Conservation (phyloP, 2,329 filamentous ascomycete genomes). For the Ophiocordyceps polyrhachis-furcata region DNA sequence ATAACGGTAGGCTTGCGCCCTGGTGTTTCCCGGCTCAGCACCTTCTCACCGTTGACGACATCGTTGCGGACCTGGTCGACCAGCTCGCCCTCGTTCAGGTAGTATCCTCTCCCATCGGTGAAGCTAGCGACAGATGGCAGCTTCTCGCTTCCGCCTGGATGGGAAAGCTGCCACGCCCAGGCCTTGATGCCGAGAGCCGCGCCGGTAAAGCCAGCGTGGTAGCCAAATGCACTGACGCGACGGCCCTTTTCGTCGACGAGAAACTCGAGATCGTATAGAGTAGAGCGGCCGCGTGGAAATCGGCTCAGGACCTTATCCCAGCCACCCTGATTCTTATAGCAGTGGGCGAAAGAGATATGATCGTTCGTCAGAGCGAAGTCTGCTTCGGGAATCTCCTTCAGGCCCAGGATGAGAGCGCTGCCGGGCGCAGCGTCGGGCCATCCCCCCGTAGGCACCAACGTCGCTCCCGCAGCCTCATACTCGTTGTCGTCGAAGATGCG, state of each 20-base stretch:
- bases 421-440: constrained; percentile 51
- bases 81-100: constrained; percentile 49
- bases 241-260: constrained; percentile 53
- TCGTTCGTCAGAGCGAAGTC: constrained; percentile 25
- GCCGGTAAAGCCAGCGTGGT: constrained; percentile 59
- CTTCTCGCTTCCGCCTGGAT: constrained; percentile 38
- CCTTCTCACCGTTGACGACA: constrained; percentile 51
- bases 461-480: constrained; percentile 43
- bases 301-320: constrained; percentile 68
- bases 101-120: constrained; percentile 36
- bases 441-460: constrained; percentile 43
- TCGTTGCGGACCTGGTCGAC: constrained; percentile 14
- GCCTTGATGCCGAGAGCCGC: constrained; percentile 58
- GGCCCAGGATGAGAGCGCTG: constrained; percentile 47
- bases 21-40: constrained; percentile 27
- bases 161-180: constrained; percentile 66
- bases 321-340: constrained; percentile 58
- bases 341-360: constrained; percentile 49
- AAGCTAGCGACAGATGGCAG: constrained; percentile 30
- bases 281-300: constrained; percentile 44
- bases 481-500: constrained; percentile 46
- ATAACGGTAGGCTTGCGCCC: constrained; percentile 49
- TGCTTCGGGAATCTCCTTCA: constrained; percentile 66
- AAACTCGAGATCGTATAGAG: constrained; percentile 73
- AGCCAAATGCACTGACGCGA: constrained; percentile 54